phyloP scores from a whole-genome alignment of 202 grass and related monocot genomes.

The Brachypodium distachyon region DNA sequence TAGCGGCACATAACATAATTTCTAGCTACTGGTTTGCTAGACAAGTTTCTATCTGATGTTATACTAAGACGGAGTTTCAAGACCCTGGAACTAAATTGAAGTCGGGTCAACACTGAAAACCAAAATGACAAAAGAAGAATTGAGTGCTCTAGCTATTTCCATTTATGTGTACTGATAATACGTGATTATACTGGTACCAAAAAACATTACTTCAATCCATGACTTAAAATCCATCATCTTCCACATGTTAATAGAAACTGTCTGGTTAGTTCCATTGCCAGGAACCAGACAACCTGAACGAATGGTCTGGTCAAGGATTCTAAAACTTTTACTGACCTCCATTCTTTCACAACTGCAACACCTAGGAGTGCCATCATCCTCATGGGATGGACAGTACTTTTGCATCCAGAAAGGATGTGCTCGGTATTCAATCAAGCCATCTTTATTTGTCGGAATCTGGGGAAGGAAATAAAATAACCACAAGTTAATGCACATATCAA shows the following conservation, averaged over 20 bases:
- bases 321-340: conserved; percentile 50
- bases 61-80: background rate
- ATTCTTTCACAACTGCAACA: conserved; percentile 91
- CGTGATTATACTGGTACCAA: background rate
- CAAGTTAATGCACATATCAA: background rate
- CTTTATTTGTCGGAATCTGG: conserved; percentile 70
- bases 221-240: background rate
- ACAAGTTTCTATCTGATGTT: background rate
- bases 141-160: background rate
- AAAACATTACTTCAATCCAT: background rate
- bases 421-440: conserved; percentile 62
- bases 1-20: background rate
- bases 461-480: conserved; percentile 3
- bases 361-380: conserved; percentile 64
- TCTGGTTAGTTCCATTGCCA: background rate
- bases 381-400: conserved; percentile 77
- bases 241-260: background rate
- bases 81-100: background rate
- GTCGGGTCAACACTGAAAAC: background rate
- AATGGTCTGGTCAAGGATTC: background rate
- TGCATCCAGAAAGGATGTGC: conserved; percentile 84
- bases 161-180: background rate
- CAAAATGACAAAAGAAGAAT: background rate
- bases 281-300: background rate
- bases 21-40: background rate